Percentiles rank a stretch among this genome's conserved stretches.
phyloP scores from a whole-genome alignment of 2,329 filamentous ascomycete species.

The Cytospora mali region DNA sequence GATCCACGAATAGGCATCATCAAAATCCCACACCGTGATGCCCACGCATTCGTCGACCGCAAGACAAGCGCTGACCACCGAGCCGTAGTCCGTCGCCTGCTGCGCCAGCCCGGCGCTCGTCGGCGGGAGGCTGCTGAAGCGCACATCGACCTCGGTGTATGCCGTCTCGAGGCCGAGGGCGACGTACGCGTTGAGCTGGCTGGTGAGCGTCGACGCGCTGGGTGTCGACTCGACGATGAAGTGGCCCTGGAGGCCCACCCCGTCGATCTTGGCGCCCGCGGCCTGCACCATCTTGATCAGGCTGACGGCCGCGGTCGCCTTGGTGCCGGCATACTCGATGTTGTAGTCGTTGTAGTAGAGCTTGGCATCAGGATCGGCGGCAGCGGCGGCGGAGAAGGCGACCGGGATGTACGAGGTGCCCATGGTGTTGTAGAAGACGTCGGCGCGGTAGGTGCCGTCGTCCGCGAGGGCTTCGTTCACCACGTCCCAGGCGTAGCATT shows the following conservation, averaged over 20 bases:
- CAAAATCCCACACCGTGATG: constrained; percentile 45
- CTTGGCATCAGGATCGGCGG: constrained; percentile 57
- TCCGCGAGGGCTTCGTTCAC: constrained; percentile 66
- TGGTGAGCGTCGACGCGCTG: constrained; percentile 45
- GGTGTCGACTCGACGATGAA: constrained; percentile 58
- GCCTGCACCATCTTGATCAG: constrained; percentile 50
- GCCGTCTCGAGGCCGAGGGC: constrained; percentile 58
- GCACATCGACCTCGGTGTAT: constrained; percentile 64
- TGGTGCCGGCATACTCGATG: constrained; percentile 55
- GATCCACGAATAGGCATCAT: constrained; percentile 39
- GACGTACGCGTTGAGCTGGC: constrained; percentile 53
- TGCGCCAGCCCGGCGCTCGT: constrained; percentile 43
- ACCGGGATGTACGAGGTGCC: constrained; percentile 59
- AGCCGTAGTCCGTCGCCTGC: constrained; percentile 51
- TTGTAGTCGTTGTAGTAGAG: constrained; percentile 58
- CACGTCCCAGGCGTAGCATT: constrained; percentile 67
- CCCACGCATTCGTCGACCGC: constrained; percentile 43
- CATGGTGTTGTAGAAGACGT: constrained; percentile 58
- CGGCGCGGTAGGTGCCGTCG: constrained; percentile 55
- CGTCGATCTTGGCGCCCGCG: constrained; percentile 59
- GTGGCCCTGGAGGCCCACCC: constrained; percentile 65
- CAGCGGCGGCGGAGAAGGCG: constrained; percentile 58
- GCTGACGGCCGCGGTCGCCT: constrained; percentile 47
- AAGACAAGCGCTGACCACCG: constrained; percentile 42
- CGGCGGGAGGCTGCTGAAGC: constrained; percentile 45